phyloP scores from a whole-genome alignment of 73 alveolate species.

The Symbiodinium pilosum region DNA sequence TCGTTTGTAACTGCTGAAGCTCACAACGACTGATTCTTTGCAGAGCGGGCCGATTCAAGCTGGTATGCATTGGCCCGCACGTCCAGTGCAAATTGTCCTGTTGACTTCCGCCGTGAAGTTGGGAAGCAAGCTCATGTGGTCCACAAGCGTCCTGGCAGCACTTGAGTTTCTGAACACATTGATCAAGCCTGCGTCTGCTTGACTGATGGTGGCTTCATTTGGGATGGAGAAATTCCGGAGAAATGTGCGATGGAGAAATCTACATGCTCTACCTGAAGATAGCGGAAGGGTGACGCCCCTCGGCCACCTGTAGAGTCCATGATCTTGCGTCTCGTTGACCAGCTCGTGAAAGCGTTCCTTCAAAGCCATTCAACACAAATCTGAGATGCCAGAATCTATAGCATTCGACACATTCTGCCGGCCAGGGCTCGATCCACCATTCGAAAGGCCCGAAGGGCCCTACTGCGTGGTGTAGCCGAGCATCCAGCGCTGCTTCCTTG shows the following conservation, averaged over 20 bases:
- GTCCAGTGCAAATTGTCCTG: neutral
- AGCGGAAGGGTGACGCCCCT: no score
- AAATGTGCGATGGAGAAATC: no score
- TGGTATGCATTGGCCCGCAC: neutral
- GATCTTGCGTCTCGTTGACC: slow-evolving; percentile 75
- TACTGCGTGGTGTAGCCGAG: slow-evolving; percentile 47
- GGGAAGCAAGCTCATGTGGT: slow-evolving; percentile 25
- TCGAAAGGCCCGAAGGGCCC: slow-evolving; percentile 76
- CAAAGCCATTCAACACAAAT: neutral
- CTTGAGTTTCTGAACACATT: no score
- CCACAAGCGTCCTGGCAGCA: slow-evolving; percentile 72
- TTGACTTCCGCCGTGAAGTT: slow-evolving; percentile 6
- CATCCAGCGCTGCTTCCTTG: slow-evolving; percentile 78
- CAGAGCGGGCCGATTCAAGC: no score
- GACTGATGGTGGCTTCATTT: no score
- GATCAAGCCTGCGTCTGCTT: no score
- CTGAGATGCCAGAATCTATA: neutral
- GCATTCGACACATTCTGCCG: neutral
- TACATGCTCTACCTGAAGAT: no score
- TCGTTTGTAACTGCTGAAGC: no score
- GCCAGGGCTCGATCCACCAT: slow-evolving; percentile 76
- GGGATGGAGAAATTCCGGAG: no score
- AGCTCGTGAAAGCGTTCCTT: slow-evolving; percentile 82
- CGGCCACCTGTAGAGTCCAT: slow-evolving; percentile 90
- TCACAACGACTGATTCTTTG: no score